phyloP scores from a whole-genome alignment of 176 grass and related monocot species.

The Aegilops speltoides region DNA sequence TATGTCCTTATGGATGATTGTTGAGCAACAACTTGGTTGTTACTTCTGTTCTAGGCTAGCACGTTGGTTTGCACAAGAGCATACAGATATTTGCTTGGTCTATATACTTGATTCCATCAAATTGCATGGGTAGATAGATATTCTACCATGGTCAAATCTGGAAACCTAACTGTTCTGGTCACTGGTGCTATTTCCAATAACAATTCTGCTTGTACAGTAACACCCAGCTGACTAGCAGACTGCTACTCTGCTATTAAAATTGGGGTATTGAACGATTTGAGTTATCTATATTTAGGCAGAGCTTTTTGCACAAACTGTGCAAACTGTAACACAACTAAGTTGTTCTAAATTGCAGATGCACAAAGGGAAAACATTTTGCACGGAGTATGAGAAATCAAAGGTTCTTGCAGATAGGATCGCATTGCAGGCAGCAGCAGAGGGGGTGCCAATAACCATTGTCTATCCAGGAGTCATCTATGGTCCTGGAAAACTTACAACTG shows the following conservation, averaged over 20 bases:
- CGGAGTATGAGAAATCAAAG: slow-evolving; percentile 97
- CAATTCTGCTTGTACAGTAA: not conserved
- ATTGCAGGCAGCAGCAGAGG: slow-evolving; percentile 70
- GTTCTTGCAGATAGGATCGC: slow-evolving; percentile 73
- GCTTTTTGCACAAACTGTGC: not conserved
- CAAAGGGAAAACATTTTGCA: slow-evolving; percentile 77
- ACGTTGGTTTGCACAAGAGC: not conserved
- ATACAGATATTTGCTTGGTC: not conserved
- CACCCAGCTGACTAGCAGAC: not conserved
- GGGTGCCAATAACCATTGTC: slow-evolving; percentile 69
- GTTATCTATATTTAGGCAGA: not conserved
- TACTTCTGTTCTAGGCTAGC: not conserved
- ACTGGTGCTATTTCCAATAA: not conserved
- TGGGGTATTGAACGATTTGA: not conserved
- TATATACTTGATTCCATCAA: not conserved
- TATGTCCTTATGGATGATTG: not conserved
- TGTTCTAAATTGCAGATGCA: slow-evolving; percentile 58
- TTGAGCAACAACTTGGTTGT: not conserved
- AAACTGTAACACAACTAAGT: not conserved
- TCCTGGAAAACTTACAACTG: slow-evolving; percentile 75
- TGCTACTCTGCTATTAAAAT: not conserved
- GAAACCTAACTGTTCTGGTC: not conserved
- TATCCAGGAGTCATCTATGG: slow-evolving; percentile 95
- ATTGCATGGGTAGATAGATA: not conserved
- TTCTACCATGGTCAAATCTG: not conserved